These are phyloP conservation scores for Saururus chinensis DNA, from an alignment of 164 flowering plant species.

Conservation along the genomic window DNA sequence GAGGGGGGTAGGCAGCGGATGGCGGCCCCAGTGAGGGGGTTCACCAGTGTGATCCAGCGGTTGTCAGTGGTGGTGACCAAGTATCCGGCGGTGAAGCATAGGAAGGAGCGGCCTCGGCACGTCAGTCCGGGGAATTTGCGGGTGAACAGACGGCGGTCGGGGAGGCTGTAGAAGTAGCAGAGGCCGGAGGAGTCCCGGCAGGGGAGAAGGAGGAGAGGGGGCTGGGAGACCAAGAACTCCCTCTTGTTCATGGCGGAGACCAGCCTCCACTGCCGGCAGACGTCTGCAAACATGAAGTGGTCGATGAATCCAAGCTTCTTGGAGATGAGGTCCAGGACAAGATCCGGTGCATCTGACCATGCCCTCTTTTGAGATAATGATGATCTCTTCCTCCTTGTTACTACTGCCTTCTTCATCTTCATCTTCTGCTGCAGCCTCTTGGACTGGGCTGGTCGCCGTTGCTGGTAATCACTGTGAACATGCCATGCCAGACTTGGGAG, in stretches of 20 bases:
- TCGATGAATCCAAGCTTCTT: neutral
- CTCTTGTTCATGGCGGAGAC: neutral
- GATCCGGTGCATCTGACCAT: neutral
- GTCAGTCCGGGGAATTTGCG: neutral
- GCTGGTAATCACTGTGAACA: too few relatives aligned
- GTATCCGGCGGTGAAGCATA: neutral
- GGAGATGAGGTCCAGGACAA: neutral
- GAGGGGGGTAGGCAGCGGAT: neutral
- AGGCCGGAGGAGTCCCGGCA: neutral
- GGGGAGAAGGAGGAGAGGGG: neutral
- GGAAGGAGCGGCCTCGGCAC: neutral
- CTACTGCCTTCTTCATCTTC: too few relatives aligned
- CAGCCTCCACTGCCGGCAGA: neutral
- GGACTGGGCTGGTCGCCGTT: too few relatives aligned
- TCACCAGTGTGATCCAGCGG: neutral
- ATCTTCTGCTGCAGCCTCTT: too few relatives aligned
- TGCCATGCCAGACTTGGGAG: too few relatives aligned
- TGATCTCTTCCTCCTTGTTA: too few relatives aligned
- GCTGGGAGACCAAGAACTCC: neutral
- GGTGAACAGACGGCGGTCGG: neutral
- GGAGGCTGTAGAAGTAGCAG: neutral
- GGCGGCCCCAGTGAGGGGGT: neutral
- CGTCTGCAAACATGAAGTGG: neutral
- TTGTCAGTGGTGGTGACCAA: neutral
- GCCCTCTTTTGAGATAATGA: neutral